Percentiles rank a stretch among this genome's conserved stretches.
Conservation (phyloP, 345 rosid species). For the Balakata baccata region DNA sequence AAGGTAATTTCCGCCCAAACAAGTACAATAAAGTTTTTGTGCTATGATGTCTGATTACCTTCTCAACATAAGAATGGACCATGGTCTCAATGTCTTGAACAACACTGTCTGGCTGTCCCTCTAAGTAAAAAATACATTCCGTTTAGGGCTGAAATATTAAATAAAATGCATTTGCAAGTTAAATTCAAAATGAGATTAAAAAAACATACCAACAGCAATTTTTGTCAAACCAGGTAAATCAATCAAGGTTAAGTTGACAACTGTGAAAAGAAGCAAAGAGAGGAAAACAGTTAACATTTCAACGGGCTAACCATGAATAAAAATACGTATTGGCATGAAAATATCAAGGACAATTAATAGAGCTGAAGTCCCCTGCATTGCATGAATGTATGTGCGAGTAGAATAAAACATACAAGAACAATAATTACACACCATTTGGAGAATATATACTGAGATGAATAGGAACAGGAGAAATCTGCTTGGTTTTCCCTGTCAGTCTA, state of each 20-base stretch:
- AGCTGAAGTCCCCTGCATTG: neutral
- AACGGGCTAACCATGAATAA: neutral
- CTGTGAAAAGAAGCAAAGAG: conserved; percentile 40
- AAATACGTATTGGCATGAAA: neutral
- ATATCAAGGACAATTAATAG: neutral
- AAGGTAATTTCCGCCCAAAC: neutral
- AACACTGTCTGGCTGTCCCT: conserved; percentile 91
- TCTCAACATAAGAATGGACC: conserved; percentile 90
- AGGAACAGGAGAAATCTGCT: conserved; percentile 91
- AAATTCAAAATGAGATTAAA: conserved; percentile 5
- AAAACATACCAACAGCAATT: conserved; percentile 77
- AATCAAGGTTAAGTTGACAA: conserved; percentile 88
- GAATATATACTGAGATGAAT: conserved; percentile 94
- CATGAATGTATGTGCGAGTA: neutral
- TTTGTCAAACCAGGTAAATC: conserved; percentile 96
- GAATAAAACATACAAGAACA: neutral
- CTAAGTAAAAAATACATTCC: conserved; percentile 38
- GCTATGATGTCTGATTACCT: conserved; percentile 44
- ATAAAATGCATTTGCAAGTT: neutral
- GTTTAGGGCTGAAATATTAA: neutral
- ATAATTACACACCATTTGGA: conserved; percentile 52
- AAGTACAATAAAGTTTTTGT: neutral
- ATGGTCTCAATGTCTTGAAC: conserved; percentile 80
- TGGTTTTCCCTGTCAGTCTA: conserved; percentile 72
- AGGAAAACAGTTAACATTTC: neutral